Conservation (phyloP, 148 eudicot genomes). For the Chenopodium formosanum region DNA sequence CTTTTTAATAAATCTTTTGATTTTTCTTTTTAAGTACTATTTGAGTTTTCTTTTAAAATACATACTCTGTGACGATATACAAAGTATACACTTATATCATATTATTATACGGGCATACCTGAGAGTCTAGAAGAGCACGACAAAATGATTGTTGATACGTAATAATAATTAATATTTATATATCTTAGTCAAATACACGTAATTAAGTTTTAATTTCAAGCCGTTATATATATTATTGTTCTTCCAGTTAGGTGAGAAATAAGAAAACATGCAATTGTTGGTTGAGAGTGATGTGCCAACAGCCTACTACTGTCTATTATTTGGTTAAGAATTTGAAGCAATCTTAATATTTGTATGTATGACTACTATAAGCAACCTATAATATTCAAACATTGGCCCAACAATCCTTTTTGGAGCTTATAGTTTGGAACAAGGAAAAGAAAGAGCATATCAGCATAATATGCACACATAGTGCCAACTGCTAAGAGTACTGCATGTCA, state of each 20-base stretch:
- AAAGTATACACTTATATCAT: too few species aligned
- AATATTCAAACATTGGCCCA: slow-evolving; percentile 8
- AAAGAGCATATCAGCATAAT: not conserved
- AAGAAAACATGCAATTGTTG: not conserved
- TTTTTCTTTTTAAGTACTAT: too few species aligned
- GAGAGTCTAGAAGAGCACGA: too few species aligned
- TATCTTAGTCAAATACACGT: slow-evolving; percentile 11
- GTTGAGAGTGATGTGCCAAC: slow-evolving; percentile 14
- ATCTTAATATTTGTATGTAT: too few species aligned
- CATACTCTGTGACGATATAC: too few species aligned
- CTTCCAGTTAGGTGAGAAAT: not conserved
- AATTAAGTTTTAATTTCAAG: not conserved
- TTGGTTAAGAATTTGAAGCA: not conserved
- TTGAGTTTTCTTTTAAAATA: not conserved
- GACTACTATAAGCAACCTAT: not conserved
- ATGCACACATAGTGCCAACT: too few species aligned
- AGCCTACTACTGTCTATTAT: not conserved
- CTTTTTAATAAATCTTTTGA: too few species aligned
- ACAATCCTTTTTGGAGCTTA: not conserved
- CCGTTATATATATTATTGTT: slow-evolving; percentile 5
- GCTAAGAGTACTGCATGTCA: too few species aligned
- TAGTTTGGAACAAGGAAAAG: not conserved
- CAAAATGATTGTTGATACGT: too few species aligned
- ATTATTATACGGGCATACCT: too few species aligned
- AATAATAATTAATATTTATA: not conserved